Base-by-base conservation (phyloP, 192 early-diverging fungal species). In the Chytriomyces sp. region DNA sequence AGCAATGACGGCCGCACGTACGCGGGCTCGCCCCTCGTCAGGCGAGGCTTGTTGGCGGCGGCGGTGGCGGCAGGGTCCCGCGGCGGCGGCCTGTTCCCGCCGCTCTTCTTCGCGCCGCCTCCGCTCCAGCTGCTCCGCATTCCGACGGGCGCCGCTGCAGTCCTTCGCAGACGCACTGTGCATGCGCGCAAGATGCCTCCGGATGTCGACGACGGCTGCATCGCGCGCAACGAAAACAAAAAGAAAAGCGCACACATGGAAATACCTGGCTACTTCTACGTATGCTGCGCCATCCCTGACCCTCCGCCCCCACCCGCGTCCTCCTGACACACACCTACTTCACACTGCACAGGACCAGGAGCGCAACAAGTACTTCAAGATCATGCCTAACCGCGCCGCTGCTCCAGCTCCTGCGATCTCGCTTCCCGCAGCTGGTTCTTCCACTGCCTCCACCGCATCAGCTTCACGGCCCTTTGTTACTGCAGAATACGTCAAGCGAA, bases 281-380 rank as follows among this genome's bases (percentile, higher is more conserved):
- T 65, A 28, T 26, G 56, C 28, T n/a, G n/a, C n/a, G n/a, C n/a
- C n/a, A 49, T 22, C 44, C 22, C 44, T 49, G 17, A 14, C 44
- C 17, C 44, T n/a, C 44, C 17, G 44, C 17, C 22, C 44, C 44
- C 60, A n/a, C 36, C n/a, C 36, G 14, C 6, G 14, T 39, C 60
- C 8, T 37, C 17, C 60, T 17, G 14, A 38, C 28, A 8, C 14
- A 38, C 38, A 22, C 26, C 32, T 39, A 19, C 30, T n/a, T 17
- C 36, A 28, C 60, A 0, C 60, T 8, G 12, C 32, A 4, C 32
- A 65, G 63, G 63, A 65, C 40, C 39, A 12, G 2, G 63, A 12
- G 10, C 30, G 38, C 33, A 65, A 65, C 4, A 22, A 34, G 39
- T 65, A 65, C 63, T 65, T 65, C 63, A 65, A 65, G 40, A 65